Evolutionary conservation across 169 alveolate genomes (phyloP).

Genomic region (Hepatocystis sp.): DNA sequence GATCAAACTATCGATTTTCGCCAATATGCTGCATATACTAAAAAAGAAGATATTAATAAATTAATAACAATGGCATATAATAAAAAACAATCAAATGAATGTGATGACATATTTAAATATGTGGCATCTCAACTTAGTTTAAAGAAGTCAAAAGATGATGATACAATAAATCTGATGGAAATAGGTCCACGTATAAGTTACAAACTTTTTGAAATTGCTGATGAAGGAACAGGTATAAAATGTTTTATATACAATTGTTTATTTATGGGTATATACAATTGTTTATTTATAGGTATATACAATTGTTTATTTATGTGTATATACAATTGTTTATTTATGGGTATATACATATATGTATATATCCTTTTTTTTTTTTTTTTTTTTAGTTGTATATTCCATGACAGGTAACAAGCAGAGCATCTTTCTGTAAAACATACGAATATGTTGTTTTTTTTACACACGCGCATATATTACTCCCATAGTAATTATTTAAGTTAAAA

Average conservation of each 20-base stretch:
- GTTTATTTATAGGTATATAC: too few relatives aligned
- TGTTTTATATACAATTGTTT: too few relatives aligned
- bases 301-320: too few relatives aligned
- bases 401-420: conserved; percentile 6
- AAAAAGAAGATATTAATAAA: conserved; percentile 17
- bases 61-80: conserved; percentile 46
- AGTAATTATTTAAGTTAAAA: too few relatives aligned
- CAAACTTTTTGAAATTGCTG: conserved; percentile 43
- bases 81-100: conserved; percentile 7
- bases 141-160: conserved; percentile 10
- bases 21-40: conserved; percentile 41
- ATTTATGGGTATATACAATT: too few relatives aligned
- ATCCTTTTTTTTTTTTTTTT: conserved; percentile 3
- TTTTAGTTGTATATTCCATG: conserved; percentile 38
- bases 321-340: too few relatives aligned
- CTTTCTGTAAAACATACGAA: background rate
- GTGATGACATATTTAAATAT: conserved; percentile 35
- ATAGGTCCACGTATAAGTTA: conserved; percentile 68
- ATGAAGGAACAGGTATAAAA: conserved; percentile 68
- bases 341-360: too few relatives aligned
- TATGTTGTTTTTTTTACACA: conserved; percentile 1
- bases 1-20: conserved; percentile 72
- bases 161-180: conserved; percentile 38
- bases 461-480: too few relatives aligned
- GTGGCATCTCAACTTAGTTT: conserved; percentile 11